Conservation (phyloP, 441 rosid species). For the Pelargonium myrrhifolium region DNA sequence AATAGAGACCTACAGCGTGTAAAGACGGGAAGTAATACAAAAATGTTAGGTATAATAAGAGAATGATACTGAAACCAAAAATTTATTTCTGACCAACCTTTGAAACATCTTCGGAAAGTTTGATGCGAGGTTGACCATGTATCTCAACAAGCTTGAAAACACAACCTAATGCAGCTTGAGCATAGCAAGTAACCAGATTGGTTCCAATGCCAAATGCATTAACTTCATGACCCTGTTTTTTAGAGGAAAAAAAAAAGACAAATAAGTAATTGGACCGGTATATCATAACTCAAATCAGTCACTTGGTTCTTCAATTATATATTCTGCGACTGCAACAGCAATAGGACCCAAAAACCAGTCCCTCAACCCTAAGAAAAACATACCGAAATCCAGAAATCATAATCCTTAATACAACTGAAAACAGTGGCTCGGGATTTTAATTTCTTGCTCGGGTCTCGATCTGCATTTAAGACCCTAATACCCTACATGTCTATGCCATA, state of each 20-base stretch:
- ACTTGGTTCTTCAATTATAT: no score
- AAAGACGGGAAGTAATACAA: conserved; percentile 13
- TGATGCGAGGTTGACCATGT: conserved; percentile 80
- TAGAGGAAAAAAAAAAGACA: neutral
- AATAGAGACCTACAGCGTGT: conserved; percentile 60
- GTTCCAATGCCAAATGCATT: conserved; percentile 93
- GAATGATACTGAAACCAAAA: neutral
- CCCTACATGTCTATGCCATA: no score
- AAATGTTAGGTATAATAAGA: neutral
- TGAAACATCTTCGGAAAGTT: conserved; percentile 92
- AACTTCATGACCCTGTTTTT: conserved; percentile 81
- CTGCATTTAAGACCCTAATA: no score
- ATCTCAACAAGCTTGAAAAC: conserved; percentile 97
- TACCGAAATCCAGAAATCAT: no score
- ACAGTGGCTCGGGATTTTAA: no score
- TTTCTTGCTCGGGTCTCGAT: no score
- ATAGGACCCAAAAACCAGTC: no score
- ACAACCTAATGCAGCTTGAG: conserved; percentile 91
- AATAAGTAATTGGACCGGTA: no score
- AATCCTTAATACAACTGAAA: no score
- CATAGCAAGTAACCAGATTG: conserved; percentile 76
- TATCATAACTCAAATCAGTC: no score
- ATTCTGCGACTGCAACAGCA: no score
- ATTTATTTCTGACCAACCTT: conserved; percentile 43
- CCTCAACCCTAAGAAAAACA: no score